Conservation (phyloP, 2,329 filamentous ascomycete species). For the Knufia petricola region DNA sequence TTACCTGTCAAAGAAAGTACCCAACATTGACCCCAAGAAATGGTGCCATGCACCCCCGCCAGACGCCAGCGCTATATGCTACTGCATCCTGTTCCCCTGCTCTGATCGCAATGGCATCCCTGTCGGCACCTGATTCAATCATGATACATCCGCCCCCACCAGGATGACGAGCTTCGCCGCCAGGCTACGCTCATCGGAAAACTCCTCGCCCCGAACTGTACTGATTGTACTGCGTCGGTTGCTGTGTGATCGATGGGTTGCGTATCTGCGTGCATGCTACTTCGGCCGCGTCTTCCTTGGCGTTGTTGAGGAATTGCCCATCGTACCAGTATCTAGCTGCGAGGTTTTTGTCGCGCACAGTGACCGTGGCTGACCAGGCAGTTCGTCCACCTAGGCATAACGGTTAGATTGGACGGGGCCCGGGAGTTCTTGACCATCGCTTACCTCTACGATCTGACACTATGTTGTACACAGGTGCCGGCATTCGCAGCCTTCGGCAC, state of each 20-base stretch:
- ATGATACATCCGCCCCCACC: slow-evolving; percentile 5
- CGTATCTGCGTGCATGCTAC: slow-evolving; percentile 44
- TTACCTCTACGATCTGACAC: slow-evolving; percentile 58
- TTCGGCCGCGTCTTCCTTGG: slow-evolving; percentile 84
- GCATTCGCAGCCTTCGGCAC: slow-evolving; percentile 17
- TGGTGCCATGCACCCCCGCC: neutral
- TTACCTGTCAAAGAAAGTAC: neutral
- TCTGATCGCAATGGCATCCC: neutral
- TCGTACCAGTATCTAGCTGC: slow-evolving; percentile 86
- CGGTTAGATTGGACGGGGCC: no score
- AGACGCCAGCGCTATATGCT: slow-evolving; percentile 11
- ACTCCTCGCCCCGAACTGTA: neutral
- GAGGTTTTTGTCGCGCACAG: slow-evolving; percentile 55
- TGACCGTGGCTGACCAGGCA: slow-evolving; percentile 77
- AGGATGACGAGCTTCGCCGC: neutral
- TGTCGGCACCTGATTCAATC: neutral
- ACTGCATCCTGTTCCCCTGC: neutral
- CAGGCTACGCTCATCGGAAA: slow-evolving; percentile 1
- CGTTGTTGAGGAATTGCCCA: slow-evolving; percentile 76
- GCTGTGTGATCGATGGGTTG: slow-evolving; percentile 23
- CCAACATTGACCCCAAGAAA: neutral
- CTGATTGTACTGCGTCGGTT: slow-evolving; percentile 8
- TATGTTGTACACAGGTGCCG: slow-evolving; percentile 55
- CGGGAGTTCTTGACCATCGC: slow-evolving; percentile 10
- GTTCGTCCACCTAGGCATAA: slow-evolving; percentile 66